Base-by-base conservation (phyloP, 2,329 filamentous ascomycete species). In the Tolypocladium album region DNA sequence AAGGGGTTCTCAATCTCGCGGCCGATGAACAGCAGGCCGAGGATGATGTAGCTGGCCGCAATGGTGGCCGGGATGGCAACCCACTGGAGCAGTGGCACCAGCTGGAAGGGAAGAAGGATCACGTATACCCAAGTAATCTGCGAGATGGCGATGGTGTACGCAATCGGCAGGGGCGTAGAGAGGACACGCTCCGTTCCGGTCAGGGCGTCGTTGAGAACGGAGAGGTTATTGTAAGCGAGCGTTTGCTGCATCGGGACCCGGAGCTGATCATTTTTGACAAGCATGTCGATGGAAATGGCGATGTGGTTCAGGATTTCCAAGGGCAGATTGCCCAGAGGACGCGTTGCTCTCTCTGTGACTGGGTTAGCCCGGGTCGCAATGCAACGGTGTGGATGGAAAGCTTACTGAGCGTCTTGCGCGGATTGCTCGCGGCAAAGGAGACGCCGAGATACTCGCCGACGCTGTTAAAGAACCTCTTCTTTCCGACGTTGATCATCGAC, bases 121-220 rank as follows among this genome's bases (percentile, higher is more conserved):
- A 94, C 86, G 74, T 94, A 95, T 58, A 92, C 82, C 85, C 89
- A 92, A 39, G 90, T 90, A 69, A 94, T 93, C 71, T 95, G 90
- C 24, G 87, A 86, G 71, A 94, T 92, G 67, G 89, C 85, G 67
- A 95, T 94, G 64, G 83, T 85, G 77, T 95, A 95, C 55, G 90
- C 90, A 60, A 91, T 82, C 2, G 90, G 90, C 0, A 95, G 82
- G 1, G 90, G 90, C 0, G 90, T 95, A 71, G 88, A 89, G 39
- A 93, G 83, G 24, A 95, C 86, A 63, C 90, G 87, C 69, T 94
- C 89, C 56, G 86, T 86, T 61, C 87, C 86, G 20, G 84, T 83
- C 65, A 91, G 78, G 60, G 87, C 82, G 64, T 95, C 90, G 69
- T 89, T 90, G 59, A 95, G 76, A 5, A 81, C 72, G 56, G 79